phyloP scores from a whole-genome alignment of 495 filamentous ascomycete genomes.

The Rhizodiscina lignyota region DNA sequence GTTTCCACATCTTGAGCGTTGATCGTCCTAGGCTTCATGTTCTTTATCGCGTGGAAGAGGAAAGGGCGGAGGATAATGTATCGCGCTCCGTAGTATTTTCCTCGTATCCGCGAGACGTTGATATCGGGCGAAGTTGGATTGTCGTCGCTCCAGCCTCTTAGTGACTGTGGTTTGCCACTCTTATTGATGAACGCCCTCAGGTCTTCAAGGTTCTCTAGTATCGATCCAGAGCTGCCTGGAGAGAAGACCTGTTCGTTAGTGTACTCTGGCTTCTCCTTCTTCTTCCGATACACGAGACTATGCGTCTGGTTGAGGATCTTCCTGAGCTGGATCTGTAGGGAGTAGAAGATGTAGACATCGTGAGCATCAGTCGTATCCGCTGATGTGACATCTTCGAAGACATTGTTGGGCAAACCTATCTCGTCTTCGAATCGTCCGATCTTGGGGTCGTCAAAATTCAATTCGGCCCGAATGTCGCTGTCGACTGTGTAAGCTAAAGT shows the following conservation, averaged over 20 bases:
- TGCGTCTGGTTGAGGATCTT: conserved; percentile 77
- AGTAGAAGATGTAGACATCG: conserved; percentile 59
- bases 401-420: conserved; percentile 47
- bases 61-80: conserved; percentile 83
- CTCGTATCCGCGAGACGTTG: conserved; percentile 67
- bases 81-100: conserved; percentile 84
- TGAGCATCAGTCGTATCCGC: conserved; percentile 3
- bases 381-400: conserved; percentile 8
- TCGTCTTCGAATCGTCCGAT: conserved; percentile 11
- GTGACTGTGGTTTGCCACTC: conserved; percentile 28
- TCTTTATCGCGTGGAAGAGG: conserved; percentile 45
- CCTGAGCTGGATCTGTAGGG: conserved; percentile 69
- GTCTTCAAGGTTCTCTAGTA: background rate
- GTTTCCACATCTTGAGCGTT: conserved; percentile 1
- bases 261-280: too few relatives aligned
- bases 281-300: too few relatives aligned
- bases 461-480: conserved; percentile 84
- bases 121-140: conserved; percentile 60
- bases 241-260: too few relatives aligned
- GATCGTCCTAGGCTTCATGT: conserved; percentile 7
- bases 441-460: too few relatives aligned
- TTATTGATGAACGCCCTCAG: conserved; percentile 18
- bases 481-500: conserved; percentile 1
- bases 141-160: conserved; percentile 43
- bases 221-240: too few relatives aligned